Evolutionary conservation across 2,329 filamentous ascomycete genomes (phyloP).

Genomic region (Hypoxylon sp.): DNA sequence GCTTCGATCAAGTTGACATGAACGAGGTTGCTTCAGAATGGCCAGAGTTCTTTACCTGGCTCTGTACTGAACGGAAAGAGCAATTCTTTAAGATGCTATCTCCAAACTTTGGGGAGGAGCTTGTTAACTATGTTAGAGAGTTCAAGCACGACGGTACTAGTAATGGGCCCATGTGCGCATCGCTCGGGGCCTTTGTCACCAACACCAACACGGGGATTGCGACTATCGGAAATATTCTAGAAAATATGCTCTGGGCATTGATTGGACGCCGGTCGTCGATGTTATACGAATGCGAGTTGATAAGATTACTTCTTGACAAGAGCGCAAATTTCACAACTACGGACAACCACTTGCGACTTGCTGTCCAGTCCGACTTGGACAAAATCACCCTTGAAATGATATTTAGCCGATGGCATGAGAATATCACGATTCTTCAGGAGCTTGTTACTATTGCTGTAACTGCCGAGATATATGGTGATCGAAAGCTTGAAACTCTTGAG

Average conservation of each 20-base stretch:
- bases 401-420: not conserved
- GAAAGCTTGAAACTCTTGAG: no score
- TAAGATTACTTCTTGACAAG: not conserved
- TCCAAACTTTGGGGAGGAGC: not conserved
- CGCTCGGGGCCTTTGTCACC: not conserved
- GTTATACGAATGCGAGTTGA: not conserved
- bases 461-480: no score
- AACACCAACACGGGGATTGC: no score
- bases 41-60: not conserved
- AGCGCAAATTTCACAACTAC: not conserved
- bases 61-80: not conserved
- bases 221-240: not conserved
- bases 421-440: not conserved
- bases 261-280: no score
- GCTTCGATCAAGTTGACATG: not conserved
- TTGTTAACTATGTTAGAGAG: no score
- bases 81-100: not conserved
- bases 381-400: not conserved
- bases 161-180: no score
- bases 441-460: not conserved
- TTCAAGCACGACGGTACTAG: no score
- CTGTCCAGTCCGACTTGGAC: not conserved
- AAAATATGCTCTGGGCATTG: not conserved
- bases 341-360: not conserved
- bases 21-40: not conserved